These are phyloP conservation scores for Chrysosporium queenslandicum DNA, from an alignment of 2,329 filamentous ascomycete species.

Conservation along the genomic window DNA sequence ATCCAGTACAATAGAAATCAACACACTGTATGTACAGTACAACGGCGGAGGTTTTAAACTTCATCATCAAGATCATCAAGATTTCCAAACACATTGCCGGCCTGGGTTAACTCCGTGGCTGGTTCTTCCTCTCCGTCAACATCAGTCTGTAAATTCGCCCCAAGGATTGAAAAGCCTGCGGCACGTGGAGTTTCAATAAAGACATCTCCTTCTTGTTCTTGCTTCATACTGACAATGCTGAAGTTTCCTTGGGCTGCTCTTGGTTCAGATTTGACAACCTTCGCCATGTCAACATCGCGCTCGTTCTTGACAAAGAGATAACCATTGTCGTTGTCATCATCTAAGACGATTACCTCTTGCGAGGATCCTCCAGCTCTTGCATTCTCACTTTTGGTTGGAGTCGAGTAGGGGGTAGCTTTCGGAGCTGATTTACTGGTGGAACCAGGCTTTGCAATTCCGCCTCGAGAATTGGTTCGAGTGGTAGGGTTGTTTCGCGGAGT, in stretches of 20 bases:
- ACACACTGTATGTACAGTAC: background rate
- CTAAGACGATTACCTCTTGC: slow-evolving; percentile 9
- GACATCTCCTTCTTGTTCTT: background rate
- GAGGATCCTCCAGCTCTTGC: background rate
- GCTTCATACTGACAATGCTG: background rate
- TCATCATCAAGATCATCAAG: background rate
- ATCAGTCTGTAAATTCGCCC: background rate
- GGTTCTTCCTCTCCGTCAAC: background rate
- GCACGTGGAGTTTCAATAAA: background rate
- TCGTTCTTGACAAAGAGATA: slow-evolving; percentile 1
- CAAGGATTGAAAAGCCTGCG: background rate
- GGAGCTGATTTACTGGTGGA: background rate
- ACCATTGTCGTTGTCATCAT: slow-evolving; percentile 9
- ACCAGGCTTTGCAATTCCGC: background rate
- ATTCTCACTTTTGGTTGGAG: slow-evolving; percentile 6
- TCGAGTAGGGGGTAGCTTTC: background rate
- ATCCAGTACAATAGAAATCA: background rate
- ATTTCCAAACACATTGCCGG: background rate
- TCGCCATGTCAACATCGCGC: background rate
- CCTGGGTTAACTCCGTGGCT: background rate
- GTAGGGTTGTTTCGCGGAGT: background rate
- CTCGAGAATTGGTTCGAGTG: background rate
- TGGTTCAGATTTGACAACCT: background rate
- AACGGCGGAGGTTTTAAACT: background rate
- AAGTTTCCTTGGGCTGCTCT: background rate